Conservation (phyloP, 164 flowering plant species). For the Magnolia kwangsiensis region DNA sequence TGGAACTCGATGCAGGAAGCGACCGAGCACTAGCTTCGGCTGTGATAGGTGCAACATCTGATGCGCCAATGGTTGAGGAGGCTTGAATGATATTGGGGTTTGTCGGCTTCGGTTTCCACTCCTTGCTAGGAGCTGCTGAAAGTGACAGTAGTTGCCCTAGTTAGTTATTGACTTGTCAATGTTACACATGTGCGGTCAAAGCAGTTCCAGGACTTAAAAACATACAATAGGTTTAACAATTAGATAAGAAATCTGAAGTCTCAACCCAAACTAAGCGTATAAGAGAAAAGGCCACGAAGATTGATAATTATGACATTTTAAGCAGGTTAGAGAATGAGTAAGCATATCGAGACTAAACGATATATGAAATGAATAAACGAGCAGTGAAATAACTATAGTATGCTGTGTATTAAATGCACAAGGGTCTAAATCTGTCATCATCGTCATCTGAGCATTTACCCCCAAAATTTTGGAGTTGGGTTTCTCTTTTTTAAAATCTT, state of each 20-base stretch:
- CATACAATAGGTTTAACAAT: neutral
- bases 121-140: slow-evolving; percentile 50
- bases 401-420: too few relatives aligned
- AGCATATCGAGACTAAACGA: too few relatives aligned
- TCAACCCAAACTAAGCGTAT: neutral
- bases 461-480: too few relatives aligned
- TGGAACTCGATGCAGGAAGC: slow-evolving; percentile 21
- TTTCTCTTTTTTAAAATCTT: too few relatives aligned
- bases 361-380: too few relatives aligned
- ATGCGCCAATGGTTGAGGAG: slow-evolving; percentile 13
- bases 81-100: slow-evolving; percentile 34
- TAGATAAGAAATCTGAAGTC: too few relatives aligned
- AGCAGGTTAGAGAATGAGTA: too few relatives aligned
- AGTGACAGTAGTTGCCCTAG: neutral
- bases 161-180: neutral
- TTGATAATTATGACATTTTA: neutral
- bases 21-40: slow-evolving; percentile 31
- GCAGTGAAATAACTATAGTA: too few relatives aligned
- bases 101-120: slow-evolving; percentile 82
- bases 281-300: neutral
- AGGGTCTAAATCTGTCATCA: too few relatives aligned
- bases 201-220: neutral
- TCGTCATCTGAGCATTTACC: too few relatives aligned
- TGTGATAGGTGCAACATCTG: slow-evolving; percentile 32
- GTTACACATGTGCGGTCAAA: neutral